These are phyloP conservation scores for Aureobasidium sp. DNA, from an alignment of 2,329 filamentous ascomycete genomes.

Conservation along the genomic window DNA sequence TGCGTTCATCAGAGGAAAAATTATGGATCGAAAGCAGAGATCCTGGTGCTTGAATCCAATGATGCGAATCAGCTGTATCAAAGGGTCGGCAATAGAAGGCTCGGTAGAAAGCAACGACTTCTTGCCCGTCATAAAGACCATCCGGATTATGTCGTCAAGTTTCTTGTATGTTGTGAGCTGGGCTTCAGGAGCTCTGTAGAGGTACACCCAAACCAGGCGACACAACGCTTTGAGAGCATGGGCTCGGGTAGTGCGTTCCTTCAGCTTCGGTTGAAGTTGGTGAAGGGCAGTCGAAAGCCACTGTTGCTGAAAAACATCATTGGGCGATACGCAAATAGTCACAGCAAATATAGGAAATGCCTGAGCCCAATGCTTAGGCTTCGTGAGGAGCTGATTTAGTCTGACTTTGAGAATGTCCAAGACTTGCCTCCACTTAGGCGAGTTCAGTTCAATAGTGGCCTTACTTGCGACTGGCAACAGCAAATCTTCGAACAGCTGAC, in stretches of 20 bases:
- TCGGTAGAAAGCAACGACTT: slow-evolving; percentile 78
- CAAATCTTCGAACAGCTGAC: slow-evolving; percentile 80
- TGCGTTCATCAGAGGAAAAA: slow-evolving; percentile 92
- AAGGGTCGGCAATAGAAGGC: slow-evolving; percentile 72
- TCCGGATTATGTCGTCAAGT: slow-evolving; percentile 79
- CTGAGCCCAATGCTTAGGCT: slow-evolving; percentile 85
- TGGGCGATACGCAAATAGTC: slow-evolving; percentile 78
- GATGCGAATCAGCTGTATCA: slow-evolving; percentile 90
- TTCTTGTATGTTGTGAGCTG: slow-evolving; percentile 63
- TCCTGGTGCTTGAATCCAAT: slow-evolving; percentile 92
- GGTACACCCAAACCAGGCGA: slow-evolving; percentile 85
- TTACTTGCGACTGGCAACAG: slow-evolving; percentile 80
- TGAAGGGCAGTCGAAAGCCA: slow-evolving; percentile 73
- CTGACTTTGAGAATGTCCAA: slow-evolving; percentile 71
- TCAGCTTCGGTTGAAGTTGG: slow-evolving; percentile 73
- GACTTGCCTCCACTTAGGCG: slow-evolving; percentile 81
- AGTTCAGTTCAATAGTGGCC: slow-evolving; percentile 67
- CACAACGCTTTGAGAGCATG: slow-evolving; percentile 85
- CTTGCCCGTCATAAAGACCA: slow-evolving; percentile 75
- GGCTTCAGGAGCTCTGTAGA: slow-evolving; percentile 75
- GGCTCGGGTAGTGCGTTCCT: slow-evolving; percentile 71
- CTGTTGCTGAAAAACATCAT: slow-evolving; percentile 74
- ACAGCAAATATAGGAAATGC: slow-evolving; percentile 84
- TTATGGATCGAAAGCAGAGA: slow-evolving; percentile 82
- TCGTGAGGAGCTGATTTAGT: slow-evolving; percentile 76